Percentiles rank a stretch among this genome's conserved stretches.
Conservation (phyloP, 257 asterid species). For the Gentiana macrophylla region DNA sequence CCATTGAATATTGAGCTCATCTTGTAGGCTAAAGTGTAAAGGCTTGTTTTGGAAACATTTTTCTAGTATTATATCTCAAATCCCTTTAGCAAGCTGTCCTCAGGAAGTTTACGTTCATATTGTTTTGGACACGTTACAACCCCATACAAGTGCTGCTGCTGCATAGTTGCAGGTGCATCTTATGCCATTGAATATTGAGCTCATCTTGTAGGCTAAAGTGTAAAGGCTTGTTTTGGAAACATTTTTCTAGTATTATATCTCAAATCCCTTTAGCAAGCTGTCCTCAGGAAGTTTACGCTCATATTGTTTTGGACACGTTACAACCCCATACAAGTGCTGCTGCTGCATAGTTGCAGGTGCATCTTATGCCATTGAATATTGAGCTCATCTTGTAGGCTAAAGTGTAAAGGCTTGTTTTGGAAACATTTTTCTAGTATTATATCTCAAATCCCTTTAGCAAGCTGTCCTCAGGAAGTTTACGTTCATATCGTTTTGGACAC, state of each 20-base stretch:
- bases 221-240: background rate
- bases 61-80: background rate
- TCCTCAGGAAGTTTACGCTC: no score
- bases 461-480: background rate
- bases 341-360: background rate
- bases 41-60: background rate
- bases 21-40: background rate
- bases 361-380: background rate
- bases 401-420: background rate
- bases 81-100: background rate
- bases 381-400: background rate
- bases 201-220: background rate
- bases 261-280: background rate
- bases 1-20: background rate
- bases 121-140: slow-evolving; percentile 38
- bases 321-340: slow-evolving; percentile 29
- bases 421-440: background rate
- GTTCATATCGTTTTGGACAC: slow-evolving; percentile 17
- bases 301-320: slow-evolving; percentile 24
- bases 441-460: background rate
- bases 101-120: background rate
- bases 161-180: background rate
- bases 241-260: background rate
- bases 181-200: background rate
- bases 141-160: background rate